Conservation (phyloP, 495 filamentous ascomycete genomes). For the Annulohypoxylon moriforme region DNA sequence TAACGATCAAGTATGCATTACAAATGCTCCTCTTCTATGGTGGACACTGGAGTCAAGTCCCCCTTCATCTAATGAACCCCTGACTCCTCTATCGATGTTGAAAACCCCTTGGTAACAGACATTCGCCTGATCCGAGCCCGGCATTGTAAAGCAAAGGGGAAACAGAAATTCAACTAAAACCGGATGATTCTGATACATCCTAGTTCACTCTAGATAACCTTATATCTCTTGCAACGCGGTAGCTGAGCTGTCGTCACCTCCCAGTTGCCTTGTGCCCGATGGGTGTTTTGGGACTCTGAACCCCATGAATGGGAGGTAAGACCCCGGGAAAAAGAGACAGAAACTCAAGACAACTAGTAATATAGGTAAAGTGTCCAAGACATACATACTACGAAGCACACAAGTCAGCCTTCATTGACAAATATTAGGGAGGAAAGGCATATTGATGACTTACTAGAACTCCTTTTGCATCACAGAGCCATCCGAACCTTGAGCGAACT, state of each 20-base stretch:
- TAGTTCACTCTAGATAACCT: not conserved
- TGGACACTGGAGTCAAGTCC: constrained; percentile 1
- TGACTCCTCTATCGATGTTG: not conserved
- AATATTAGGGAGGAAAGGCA: too few relatives aligned
- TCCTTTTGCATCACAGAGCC: constrained; percentile 46
- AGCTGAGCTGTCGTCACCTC: constrained; percentile 18
- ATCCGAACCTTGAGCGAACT: constrained; percentile 47
- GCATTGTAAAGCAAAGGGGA: not conserved
- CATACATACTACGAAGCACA: constrained; percentile 39
- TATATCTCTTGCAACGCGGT: constrained; percentile 22
- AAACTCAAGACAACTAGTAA: constrained; percentile 49
- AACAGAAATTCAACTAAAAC: not conserved
- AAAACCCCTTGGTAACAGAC: not conserved
- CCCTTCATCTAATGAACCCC: constrained; percentile 17
- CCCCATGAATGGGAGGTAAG: constrained; percentile 59
- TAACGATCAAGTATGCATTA: not conserved
- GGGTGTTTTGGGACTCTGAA: constrained; percentile 49
- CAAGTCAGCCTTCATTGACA: constrained; percentile 19
- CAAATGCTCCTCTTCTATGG: not conserved
- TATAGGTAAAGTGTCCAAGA: constrained; percentile 51
- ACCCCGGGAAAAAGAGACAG: constrained; percentile 55
- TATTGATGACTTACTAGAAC: constrained; percentile 43
- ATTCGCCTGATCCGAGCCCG: constrained; percentile 5
- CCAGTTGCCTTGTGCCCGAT: constrained; percentile 1
- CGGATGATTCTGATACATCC: not conserved